Base-by-base conservation (phyloP, 306 rosid genomes). In the Corylus americana region DNA sequence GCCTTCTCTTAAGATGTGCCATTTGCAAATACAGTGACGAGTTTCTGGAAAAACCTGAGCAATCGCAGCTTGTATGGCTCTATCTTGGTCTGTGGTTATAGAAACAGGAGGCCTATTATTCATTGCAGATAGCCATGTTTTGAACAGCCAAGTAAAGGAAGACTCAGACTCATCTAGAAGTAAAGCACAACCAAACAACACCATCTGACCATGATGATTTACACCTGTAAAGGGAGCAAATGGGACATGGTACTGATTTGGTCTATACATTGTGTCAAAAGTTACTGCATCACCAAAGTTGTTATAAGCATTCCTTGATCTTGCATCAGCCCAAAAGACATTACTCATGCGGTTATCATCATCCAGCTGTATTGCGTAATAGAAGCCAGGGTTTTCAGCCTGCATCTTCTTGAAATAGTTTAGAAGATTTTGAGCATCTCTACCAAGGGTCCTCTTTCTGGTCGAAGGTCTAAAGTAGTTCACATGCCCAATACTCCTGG, bases 1-100 rank as follows among this genome's bases (percentile, higher is more conserved):
- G 64, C 94, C 94, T 88, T 92, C 97, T 81, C 97, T 88, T 86
- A 92, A 87, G 74, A 92, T 92, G 82, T 92, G 97, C 97, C 97
- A 92, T 85, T 90, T 92, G 87, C 97, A 92, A 73, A 92, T 92
- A 70, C 94, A 90, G 72, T 92, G 97, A 62, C 89, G 86, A 8
- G 90, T 85, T 79, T 79, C 85, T 9, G 94, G 89, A 73, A 92
- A 88, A 71, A 85, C 97, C 39, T 80, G 91, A 44, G 90, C 73
- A 73, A 87, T 86, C 2, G 97, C 97, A 44, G 72, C 88, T 82
- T 90, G 85, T 80, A 92, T 87, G 55, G 92, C 94, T 80, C 97
- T 84, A 77, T 92, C 97, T 84, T 92, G 97, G 84, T 92, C 97
- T 25, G 97, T 92, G 55, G 94, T 90, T 83, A 90, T 70, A 73